Evolutionary conservation across 179 eudicot genomes (phyloP), one percentile per base, ranked within the genome.

Genomic region (Nepenthes alata): DNA sequence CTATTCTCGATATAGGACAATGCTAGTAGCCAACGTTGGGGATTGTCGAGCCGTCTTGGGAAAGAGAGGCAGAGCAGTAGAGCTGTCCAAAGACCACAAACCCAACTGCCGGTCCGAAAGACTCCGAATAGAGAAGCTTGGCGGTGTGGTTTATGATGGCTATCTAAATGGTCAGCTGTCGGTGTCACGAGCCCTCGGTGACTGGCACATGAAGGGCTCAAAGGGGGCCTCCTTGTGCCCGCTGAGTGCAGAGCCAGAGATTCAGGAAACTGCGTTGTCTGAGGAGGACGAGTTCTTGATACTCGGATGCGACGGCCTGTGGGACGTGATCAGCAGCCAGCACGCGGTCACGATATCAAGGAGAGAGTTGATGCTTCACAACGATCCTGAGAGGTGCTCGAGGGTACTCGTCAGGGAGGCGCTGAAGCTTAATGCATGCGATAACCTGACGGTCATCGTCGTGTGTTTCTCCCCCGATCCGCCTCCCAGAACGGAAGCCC

Each of bases 31-130:
- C n/a, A 84, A 84, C 75, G 86, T 77, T 38, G 89, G 89, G n/a
- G 89, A 84, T 61, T 81, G 82, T 25, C 82, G 89, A 35, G 89
- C 89, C 25, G 89, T 84, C 41, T 69, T 84, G 37, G 82, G 84
- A 50, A 68, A 80, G 65, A 75, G 80, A 49, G 89, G 89, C 35
- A 58, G 59, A 59, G 79, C 86, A 15, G 45, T 81, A 3, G 84
- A 79, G 59, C 45, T 84, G 60, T 70, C 86, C 1, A 76, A 73
- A 61, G 89, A 84, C 68, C 89, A 84, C 63, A 73, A 79, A 57
- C 80, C 89, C 3, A 38, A 67, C 25, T 77, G 66, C 59, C 37
- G 48, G 11, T 61, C 72, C 8, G 89, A 84, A 56, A 51, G 64
- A 39, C 62, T 59, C 34, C 72, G 89, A 62, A 78, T 81, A 2